Percentiles rank a stretch among this genome's conserved stretches.
phyloP scores from a whole-genome alignment of 495 filamentous ascomycete species.

The Sporormia fimetaria region DNA sequence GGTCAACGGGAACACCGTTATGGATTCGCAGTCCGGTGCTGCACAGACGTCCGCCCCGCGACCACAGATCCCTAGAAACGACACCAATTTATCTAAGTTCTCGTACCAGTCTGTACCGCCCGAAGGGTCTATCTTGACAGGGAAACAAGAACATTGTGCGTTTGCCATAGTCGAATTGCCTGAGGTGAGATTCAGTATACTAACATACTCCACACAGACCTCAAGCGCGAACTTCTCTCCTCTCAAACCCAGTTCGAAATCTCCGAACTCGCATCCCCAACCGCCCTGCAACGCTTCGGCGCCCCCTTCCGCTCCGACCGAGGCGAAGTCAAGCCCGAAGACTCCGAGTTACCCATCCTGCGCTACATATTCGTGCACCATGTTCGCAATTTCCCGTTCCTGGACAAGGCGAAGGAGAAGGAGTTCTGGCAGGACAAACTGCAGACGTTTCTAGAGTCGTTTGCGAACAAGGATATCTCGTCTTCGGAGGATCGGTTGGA shows the following conservation, averaged over 20 bases:
- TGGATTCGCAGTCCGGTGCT: no score
- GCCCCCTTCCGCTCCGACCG: constrained; percentile 87
- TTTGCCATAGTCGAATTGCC: constrained; percentile 9
- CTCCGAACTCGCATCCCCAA: constrained; percentile 81
- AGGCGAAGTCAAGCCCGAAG: constrained; percentile 84
- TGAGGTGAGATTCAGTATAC: constrained; percentile 3
- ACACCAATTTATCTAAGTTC: constrained; percentile 22
- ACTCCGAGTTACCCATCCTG: constrained; percentile 87
- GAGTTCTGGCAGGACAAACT: constrained; percentile 99
- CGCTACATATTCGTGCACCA: constrained; percentile 97
- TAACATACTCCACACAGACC: constrained; percentile 52
- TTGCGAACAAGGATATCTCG: constrained; percentile 95
- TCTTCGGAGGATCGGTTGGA: constrained; percentile 92
- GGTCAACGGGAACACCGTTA: no score
- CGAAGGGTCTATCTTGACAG: constrained; percentile 56
- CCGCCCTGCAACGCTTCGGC: constrained; percentile 86
- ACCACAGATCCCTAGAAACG: constrained; percentile 13
- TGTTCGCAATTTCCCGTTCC: constrained; percentile 93
- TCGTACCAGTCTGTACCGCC: constrained; percentile 32
- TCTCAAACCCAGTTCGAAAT: constrained; percentile 85
- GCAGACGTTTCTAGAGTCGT: constrained; percentile 95
- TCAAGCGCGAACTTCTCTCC: constrained; percentile 88
- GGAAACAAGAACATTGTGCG: constrained; percentile 97
- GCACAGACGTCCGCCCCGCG: constrained; percentile 1
- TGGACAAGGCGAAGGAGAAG: constrained; percentile 91